Evolutionary conservation across 768 basidiomycete species (phyloP).

Genomic region (Lactarius psammicola): DNA sequence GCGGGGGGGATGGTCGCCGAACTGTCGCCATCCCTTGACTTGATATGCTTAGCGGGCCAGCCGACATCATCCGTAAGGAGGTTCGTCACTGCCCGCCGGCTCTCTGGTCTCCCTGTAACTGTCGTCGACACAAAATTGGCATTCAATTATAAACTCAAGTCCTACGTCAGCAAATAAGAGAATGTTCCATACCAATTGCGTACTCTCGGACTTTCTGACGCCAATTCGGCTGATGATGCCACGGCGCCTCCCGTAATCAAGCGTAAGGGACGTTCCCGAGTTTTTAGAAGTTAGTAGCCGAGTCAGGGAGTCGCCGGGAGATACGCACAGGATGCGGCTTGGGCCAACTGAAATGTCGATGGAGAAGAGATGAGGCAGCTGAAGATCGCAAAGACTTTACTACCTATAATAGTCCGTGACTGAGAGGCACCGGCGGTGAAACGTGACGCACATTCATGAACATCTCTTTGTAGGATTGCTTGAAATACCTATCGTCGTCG

Average conservation of each 20-base stretch:
- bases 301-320: constrained; percentile 7
- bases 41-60: neutral
- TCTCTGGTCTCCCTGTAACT: neutral
- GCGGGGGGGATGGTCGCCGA: neutral
- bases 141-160: neutral
- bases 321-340: constrained; percentile 74
- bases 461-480: too few relatives aligned
- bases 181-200: neutral
- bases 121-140: neutral
- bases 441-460: too few relatives aligned
- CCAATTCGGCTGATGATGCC: constrained; percentile 75
- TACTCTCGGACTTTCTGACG: constrained; percentile 86
- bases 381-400: constrained; percentile 94
- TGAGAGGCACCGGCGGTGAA: too few relatives aligned
- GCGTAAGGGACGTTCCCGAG: constrained; percentile 79
- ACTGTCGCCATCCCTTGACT: neutral
- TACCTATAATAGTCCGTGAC: constrained; percentile 42
- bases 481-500: too few relatives aligned
- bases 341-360: constrained; percentile 98
- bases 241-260: constrained; percentile 86
- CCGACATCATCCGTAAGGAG: neutral
- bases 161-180: neutral
- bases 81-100: neutral
- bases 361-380: constrained; percentile 84
- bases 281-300: constrained; percentile 38